Evolutionary conservation across 352 stramenopile species (phyloP), one percentile per base, ranked within the genome.

Genomic region (Phytopythium helicoides): DNA sequence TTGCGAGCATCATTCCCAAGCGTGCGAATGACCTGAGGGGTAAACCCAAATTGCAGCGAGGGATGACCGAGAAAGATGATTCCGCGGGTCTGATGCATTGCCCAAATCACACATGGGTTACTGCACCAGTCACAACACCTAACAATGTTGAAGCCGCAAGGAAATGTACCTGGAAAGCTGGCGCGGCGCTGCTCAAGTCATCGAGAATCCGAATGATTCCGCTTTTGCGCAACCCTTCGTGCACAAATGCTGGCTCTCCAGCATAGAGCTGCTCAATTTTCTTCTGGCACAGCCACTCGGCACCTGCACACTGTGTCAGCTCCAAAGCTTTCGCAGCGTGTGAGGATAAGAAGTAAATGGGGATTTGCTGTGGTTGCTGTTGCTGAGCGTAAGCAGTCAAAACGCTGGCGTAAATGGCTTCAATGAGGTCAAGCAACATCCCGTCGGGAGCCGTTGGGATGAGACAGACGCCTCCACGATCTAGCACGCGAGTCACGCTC

Each of bases 241-340:
- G 81, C 3, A 84, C 28, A 31, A 95, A 95, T 0, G 81, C 79
- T 23, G 76, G 58, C 58, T 93, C 81, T 16, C 81, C 77, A 10
- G 65, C 71, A 37, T 87, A 93, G 15, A 93, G 48, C 41, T 87
- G 87, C 21, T 90, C 79, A 15, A 86, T 72, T 45, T 92, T 92
- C 56, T 92, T 92, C 52, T 95, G 75, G 50, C 81, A 92, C 3
- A 95, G 60, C 73, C 85, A 95, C 60, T 95, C 82, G 5, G 85
- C 69, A 3, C 79, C 85, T 5, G 58, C 58, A 34, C 69, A 40
- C 28, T 87, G 62, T 0, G 79, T 82, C 18, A 83, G 44, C 28
- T 86, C 64, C 44, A 92, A 62, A 1, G 84, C 58, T 6, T 68
- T 62, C 15, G 64, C 60, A 6, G 78, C 78, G 38, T 73, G 50